Evolutionary conservation across 179 eudicot genomes (phyloP).

Genomic region (Dionaea muscipula): DNA sequence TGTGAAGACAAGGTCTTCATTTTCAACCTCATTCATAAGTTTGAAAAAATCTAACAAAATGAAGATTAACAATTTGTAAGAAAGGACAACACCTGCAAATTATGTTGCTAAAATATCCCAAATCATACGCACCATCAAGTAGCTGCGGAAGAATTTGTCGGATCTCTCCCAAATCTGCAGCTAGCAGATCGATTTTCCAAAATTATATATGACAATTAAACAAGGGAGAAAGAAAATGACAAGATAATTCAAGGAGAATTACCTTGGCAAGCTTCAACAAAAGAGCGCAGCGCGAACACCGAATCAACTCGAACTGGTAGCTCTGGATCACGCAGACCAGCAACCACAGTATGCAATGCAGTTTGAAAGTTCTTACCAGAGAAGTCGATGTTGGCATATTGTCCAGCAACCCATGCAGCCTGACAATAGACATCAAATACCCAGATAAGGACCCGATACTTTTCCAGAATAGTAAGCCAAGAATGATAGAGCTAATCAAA

Average conservation of each 20-base stretch:
- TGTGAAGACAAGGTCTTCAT: constrained; percentile 98
- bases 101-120: background rate
- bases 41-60: constrained; percentile 69
- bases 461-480: background rate
- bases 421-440: constrained; percentile 18
- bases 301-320: constrained; percentile 99
- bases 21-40: constrained; percentile 96
- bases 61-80: background rate
- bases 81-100: background rate
- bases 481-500: too few relatives aligned
- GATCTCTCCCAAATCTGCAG: constrained; percentile 80
- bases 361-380: constrained; percentile 77
- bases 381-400: constrained; percentile 85
- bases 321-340: constrained; percentile 93
- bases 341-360: constrained; percentile 90
- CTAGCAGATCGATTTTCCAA: background rate
- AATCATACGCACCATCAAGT: constrained; percentile 59
- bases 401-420: constrained; percentile 99
- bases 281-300: constrained; percentile 90
- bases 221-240: background rate
- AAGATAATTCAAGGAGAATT: background rate
- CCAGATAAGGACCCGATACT: background rate
- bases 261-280: constrained; percentile 98
- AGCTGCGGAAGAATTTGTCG: constrained; percentile 93
- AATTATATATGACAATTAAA: background rate